Evolutionary conservation across 257 asterid species (phyloP).

Genomic region (Nicotiana paniculata): DNA sequence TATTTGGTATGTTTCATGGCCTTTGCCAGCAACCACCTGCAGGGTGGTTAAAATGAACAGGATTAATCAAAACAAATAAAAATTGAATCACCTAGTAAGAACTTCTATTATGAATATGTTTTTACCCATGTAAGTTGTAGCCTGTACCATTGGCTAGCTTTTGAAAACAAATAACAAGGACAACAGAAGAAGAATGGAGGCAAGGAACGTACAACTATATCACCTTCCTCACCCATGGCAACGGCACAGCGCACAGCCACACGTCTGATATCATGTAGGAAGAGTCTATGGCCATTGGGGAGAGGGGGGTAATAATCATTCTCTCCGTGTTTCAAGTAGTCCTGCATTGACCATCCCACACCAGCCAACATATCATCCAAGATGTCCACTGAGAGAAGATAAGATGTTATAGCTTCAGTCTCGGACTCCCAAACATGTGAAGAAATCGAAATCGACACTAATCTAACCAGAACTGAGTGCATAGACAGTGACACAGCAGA

Average conservation of each 20-base stretch:
- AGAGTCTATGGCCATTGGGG: constrained; percentile 81
- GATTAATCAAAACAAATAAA: background rate
- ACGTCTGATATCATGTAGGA: constrained; percentile 87
- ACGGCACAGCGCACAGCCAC: constrained; percentile 97
- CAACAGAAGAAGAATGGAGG: background rate
- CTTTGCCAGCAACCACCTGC: constrained; percentile 98
- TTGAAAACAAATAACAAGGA: background rate
- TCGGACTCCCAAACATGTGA: background rate
- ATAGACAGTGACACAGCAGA: background rate
- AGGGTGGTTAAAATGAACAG: background rate
- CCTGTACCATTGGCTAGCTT: background rate
- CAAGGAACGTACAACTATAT: constrained; percentile 69
- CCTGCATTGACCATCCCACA: constrained; percentile 95
- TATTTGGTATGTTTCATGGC: constrained; percentile 70
- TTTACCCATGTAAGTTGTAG: background rate
- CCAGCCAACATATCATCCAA: constrained; percentile 96
- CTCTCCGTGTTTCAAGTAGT: constrained; percentile 86
- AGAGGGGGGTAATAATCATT: constrained; percentile 97
- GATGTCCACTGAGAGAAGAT: constrained; percentile 63
- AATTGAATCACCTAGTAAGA: background rate
- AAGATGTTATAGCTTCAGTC: constrained; percentile 8
- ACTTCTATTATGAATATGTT: background rate
- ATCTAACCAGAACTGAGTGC: background rate
- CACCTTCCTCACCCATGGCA: constrained; percentile 99
- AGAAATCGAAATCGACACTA: background rate